Percentiles rank a stretch among this genome's conserved stretches.
These are phyloP conservation scores for Serendipita vermifera DNA, from an alignment of 768 basidiomycete species.

Conservation along the genomic window DNA sequence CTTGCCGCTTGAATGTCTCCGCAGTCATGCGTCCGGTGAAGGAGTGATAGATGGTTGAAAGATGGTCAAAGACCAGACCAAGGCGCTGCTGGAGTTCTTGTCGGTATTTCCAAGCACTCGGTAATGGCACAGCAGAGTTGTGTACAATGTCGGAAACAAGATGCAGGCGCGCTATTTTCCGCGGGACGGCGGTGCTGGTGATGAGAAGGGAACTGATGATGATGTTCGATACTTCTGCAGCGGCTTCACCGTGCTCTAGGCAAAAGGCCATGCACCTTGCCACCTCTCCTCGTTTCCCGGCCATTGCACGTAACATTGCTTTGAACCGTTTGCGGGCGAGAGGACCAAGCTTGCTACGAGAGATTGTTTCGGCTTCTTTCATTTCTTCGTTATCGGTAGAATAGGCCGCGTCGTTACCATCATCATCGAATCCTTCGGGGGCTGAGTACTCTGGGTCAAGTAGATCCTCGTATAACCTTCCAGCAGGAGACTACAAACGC, in stretches of 20 bases:
- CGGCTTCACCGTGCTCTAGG: slow-evolving; percentile 90
- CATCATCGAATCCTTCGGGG: slow-evolving; percentile 65
- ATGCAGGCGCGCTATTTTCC: slow-evolving; percentile 89
- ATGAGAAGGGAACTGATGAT: slow-evolving; percentile 81
- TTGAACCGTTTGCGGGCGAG: slow-evolving; percentile 77
- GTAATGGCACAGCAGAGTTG: slow-evolving; percentile 86
- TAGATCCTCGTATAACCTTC: slow-evolving; percentile 27
- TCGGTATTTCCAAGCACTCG: slow-evolving; percentile 96
- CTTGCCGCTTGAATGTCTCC: slow-evolving; percentile 90
- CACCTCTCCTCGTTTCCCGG: slow-evolving; percentile 77
- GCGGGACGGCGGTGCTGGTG: slow-evolving; percentile 90
- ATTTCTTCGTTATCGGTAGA: slow-evolving; percentile 93
- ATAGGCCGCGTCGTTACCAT: slow-evolving; percentile 32
- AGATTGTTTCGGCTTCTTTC: slow-evolving; percentile 69
- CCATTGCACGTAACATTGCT: slow-evolving; percentile 75
- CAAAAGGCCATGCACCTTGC: slow-evolving; percentile 97
- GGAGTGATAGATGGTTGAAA: slow-evolving; percentile 86
- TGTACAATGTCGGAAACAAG: slow-evolving; percentile 96
- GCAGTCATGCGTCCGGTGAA: slow-evolving; percentile 95
- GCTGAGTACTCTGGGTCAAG: slow-evolving; percentile 26
- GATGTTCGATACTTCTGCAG: slow-evolving; percentile 81
- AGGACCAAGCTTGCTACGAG: slow-evolving; percentile 65
- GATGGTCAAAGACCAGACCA: slow-evolving; percentile 90
- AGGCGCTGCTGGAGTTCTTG: slow-evolving; percentile 85
- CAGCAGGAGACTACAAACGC: slow-evolving; percentile 25